A percentile compares a stretch with the other conserved stretches of the same genome.
Evolutionary conservation across 148 eudicot species (phyloP).

Genomic region (Salicornia ramosissima): DNA sequence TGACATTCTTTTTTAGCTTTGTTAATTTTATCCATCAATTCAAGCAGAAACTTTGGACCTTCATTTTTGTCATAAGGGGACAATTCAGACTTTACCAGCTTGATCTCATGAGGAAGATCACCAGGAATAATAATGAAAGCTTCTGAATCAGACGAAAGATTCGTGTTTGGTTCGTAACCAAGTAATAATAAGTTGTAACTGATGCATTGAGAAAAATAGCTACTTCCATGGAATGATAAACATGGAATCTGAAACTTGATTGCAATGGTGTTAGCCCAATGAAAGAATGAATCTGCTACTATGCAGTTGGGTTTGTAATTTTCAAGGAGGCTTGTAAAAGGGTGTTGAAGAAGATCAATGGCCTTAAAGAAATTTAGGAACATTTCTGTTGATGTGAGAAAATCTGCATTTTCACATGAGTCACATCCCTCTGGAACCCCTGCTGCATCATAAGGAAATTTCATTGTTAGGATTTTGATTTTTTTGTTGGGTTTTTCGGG

Average conservation of each 20-base stretch:
- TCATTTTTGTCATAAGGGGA: conserved; percentile 8
- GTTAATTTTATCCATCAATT: background rate
- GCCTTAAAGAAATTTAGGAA: conserved; percentile 11
- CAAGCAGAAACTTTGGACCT: background rate
- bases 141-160: conserved; percentile 21
- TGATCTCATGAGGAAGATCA: conserved; percentile 30
- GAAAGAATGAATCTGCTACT: conserved; percentile 33
- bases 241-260: conserved; percentile 25
- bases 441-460: conserved; percentile 25
- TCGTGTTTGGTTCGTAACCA: conserved; percentile 20
- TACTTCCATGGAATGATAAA: conserved; percentile 25
- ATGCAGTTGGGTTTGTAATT: conserved; percentile 27
- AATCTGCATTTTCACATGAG: conserved; percentile 10
- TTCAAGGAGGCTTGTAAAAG: conserved; percentile 21
- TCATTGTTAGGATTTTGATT: conserved; percentile 12
- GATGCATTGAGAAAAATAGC: conserved; percentile 23
- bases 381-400: conserved; percentile 5
- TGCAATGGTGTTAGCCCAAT: conserved; percentile 31
- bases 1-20: conserved; percentile 1
- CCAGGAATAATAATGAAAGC: conserved; percentile 25
- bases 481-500: background rate
- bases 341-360: conserved; percentile 21
- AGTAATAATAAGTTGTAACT: background rate
- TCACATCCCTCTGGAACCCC: conserved; percentile 39
- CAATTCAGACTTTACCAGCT: conserved; percentile 14